Evolutionary conservation across 257 asterid genomes (phyloP), one percentile per base, ranked within the genome.

Genomic region (Nicotiana otophora): DNA sequence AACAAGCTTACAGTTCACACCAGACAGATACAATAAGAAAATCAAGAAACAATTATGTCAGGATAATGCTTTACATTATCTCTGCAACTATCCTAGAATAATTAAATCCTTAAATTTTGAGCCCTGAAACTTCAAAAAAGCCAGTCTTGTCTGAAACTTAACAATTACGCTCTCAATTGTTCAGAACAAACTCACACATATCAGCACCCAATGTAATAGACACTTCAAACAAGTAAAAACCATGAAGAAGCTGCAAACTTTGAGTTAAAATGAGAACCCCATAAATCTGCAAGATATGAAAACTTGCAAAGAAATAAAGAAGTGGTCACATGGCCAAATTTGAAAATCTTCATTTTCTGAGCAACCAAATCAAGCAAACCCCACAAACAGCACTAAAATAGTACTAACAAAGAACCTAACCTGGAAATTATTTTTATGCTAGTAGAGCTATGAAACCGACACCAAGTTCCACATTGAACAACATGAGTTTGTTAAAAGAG

Each of bases 131-230:
- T 82, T 70, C 61, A 57, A 86, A 82, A 39, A 86, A 76, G 87
- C 90, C 80, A 84, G 63, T 87, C 84, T 85, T 86, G 81, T 61
- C 89, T 30, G 83, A 84, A 84, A 76, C 90, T 89, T 85, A 42
- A 82, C 87, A 88, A 83, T 57, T 48, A 90, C 90, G 66, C 88
- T 84, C 82, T 64, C 78, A 83, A 19, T 72, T 33, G 85, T 80
- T 83, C 82, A 87, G 76, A 4, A 81, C 42, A 85, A 64, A 68
- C 85, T 77, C 80, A 14, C 16, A 64, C 19, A 55, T 77, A 90
- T 12, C 61, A 72, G 60, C 60, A 42, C 20, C 0, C 1, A 63
- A 15, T 20, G 4, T 62, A 72, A 60, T 82, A 80, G 84, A 69
- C 36, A 82, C 62, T 54, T 83, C 51, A 81, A 81, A 70, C 10